Percentiles rank a stretch among this genome's conserved stretches.
Evolutionary conservation across 2,329 filamentous ascomycete species (phyloP).

Genomic region (Colletotrichum salicis): DNA sequence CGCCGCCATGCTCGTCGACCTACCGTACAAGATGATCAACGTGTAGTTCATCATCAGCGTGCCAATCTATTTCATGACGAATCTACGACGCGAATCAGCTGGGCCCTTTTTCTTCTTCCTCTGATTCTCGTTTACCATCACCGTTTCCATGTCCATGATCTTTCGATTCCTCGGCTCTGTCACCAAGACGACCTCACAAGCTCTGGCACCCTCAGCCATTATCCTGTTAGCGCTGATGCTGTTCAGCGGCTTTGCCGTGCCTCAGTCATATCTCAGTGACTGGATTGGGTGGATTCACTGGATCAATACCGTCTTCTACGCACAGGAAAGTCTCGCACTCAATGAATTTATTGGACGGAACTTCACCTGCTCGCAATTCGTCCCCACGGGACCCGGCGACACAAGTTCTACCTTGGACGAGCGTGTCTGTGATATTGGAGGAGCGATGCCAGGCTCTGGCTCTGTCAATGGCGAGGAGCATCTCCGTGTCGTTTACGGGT

Average conservation of each 20-base stretch:
- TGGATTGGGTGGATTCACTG: constrained; percentile 67
- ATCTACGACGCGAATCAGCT: constrained; percentile 62
- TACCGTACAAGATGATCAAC: constrained; percentile 52
- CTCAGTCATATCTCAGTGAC: constrained; percentile 49
- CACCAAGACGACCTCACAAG: constrained; percentile 62
- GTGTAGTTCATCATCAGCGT: constrained; percentile 70
- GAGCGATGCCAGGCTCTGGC: constrained; percentile 53
- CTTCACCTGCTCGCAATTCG: constrained; percentile 48
- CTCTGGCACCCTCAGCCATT: constrained; percentile 62
- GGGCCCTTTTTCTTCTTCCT: constrained; percentile 65
- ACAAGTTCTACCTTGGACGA: constrained; percentile 30
- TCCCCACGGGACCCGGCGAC: constrained; percentile 36
- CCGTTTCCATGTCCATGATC: constrained; percentile 60
- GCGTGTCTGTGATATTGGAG: constrained; percentile 56
- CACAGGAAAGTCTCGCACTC: constrained; percentile 73
- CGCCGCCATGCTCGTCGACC: constrained; percentile 16
- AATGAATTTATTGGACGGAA: constrained; percentile 69
- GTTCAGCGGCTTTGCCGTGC: constrained; percentile 64
- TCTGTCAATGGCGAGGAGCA: constrained; percentile 57
- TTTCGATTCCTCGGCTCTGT: constrained; percentile 61
- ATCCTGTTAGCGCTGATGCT: constrained; percentile 63
- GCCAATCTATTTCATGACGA: constrained; percentile 73
- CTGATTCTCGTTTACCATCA: constrained; percentile 59
- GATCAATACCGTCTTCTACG: constrained; percentile 63
- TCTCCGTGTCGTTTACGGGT: constrained; percentile 54